These are phyloP conservation scores for Metschnikowia gelsemii DNA, from an alignment of 805 yeast genomes.

Conservation along the genomic window DNA sequence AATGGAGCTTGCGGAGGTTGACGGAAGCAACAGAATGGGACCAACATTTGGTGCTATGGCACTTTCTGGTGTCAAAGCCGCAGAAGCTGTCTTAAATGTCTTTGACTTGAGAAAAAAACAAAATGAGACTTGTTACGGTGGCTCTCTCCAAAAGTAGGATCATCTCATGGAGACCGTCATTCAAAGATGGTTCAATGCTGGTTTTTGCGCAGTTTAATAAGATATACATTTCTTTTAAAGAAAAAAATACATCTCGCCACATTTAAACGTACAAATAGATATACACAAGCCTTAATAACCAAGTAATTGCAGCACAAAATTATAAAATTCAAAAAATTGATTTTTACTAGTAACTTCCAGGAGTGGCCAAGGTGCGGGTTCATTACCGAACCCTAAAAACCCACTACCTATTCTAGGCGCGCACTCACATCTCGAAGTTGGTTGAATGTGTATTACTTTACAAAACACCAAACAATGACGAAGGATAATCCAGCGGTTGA, in stretches of 20 bases:
- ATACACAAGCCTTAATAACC: too few relatives aligned
- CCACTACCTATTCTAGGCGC: background rate
- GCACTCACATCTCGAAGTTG: constrained; percentile 6
- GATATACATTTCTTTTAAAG: background rate
- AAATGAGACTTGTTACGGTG: constrained; percentile 25
- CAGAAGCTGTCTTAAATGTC: constrained; percentile 49
- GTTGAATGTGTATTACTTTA: too few relatives aligned
- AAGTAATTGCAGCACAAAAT: too few relatives aligned
- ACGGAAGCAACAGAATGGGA: constrained; percentile 80
- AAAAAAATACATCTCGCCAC: too few relatives aligned
- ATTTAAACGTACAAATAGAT: too few relatives aligned
- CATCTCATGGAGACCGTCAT: background rate
- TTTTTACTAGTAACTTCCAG: too few relatives aligned
- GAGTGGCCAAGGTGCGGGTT: too few relatives aligned
- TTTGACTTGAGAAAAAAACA: constrained; percentile 38
- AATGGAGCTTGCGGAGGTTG: constrained; percentile 77
- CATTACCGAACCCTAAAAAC: too few relatives aligned
- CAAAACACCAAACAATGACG: constrained; percentile 11
- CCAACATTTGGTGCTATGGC: constrained; percentile 85
- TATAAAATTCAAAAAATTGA: too few relatives aligned
- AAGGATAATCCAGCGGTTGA: constrained; percentile 21
- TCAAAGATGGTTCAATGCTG: too few relatives aligned
- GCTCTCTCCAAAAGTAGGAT: constrained; percentile 7
- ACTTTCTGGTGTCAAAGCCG: constrained; percentile 75
- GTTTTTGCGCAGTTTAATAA: background rate